Conservation (phyloP, 257 asterid species). For the Ligustrum vulgare region DNA sequence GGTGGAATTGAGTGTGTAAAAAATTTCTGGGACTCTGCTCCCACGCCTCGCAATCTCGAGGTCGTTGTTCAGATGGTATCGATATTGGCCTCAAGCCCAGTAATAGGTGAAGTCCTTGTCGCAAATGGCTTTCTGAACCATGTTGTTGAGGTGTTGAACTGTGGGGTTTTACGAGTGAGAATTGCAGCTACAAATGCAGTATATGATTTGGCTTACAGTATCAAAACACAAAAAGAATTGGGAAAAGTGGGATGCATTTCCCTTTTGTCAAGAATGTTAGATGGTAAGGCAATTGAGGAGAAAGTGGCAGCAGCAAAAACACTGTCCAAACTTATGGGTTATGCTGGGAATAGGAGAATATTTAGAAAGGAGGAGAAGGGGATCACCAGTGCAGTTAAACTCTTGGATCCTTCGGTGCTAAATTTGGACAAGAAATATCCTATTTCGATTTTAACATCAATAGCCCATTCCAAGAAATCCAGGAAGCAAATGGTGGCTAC, state of each 20-base stretch:
- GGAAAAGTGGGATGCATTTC: slow-evolving; percentile 77
- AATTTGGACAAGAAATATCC: slow-evolving; percentile 53
- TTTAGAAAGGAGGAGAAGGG: slow-evolving; percentile 78
- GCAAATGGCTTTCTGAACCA: slow-evolving; percentile 53
- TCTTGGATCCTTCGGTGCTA: slow-evolving; percentile 52
- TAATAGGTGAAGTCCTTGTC: slow-evolving; percentile 57
- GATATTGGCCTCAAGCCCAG: slow-evolving; percentile 52
- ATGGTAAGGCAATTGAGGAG: slow-evolving; percentile 76
- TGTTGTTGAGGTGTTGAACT: slow-evolving; percentile 44
- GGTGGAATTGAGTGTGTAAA: slow-evolving; percentile 64
- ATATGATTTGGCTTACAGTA: slow-evolving; percentile 52
- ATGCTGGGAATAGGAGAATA: slow-evolving; percentile 53
- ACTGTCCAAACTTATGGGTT: slow-evolving; percentile 52
- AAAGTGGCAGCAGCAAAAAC: slow-evolving; percentile 66
- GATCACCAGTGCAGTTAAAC: slow-evolving; percentile 45
- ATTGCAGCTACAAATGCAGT: slow-evolving; percentile 64
- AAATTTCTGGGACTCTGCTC: slow-evolving; percentile 72
- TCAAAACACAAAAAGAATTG: slow-evolving; percentile 62
- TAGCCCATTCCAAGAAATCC: slow-evolving; percentile 65
- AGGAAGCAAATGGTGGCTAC: slow-evolving; percentile 69
- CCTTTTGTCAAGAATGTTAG: slow-evolving; percentile 56
- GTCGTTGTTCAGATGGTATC: slow-evolving; percentile 62
- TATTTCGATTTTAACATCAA: slow-evolving; percentile 40
- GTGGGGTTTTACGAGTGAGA: slow-evolving; percentile 58
- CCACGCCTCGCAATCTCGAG: slow-evolving; percentile 45